phyloP scores from a whole-genome alignment of 208 protist species.

The Acanthamoeba quina region DNA sequence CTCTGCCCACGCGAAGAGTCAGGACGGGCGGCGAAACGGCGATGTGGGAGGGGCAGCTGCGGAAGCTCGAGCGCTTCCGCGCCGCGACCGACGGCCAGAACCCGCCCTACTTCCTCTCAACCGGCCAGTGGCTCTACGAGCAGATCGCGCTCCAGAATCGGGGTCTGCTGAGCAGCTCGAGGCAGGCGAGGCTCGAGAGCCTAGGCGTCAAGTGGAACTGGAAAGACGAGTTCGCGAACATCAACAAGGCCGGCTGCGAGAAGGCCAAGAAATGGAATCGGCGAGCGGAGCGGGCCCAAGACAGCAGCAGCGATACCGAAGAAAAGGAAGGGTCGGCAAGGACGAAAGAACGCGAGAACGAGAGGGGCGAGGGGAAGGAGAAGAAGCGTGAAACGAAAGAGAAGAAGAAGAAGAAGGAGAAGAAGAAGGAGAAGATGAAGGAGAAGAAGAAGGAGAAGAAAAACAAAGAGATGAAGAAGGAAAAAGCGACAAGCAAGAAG shows the following conservation, averaged over 20 bases:
- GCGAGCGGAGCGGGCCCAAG: background rate
- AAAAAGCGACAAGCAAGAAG: background rate
- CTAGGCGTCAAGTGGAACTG: constrained; percentile 1
- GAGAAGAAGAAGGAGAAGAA: too few species aligned
- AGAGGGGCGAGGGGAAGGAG: background rate
- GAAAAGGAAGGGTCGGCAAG: background rate
- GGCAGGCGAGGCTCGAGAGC: background rate
- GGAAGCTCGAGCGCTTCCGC: background rate
- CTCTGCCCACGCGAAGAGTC: background rate
- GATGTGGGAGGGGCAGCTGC: background rate
- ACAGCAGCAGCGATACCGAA: background rate
- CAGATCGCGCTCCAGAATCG: background rate
- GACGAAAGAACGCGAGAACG: background rate
- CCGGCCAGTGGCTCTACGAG: background rate
- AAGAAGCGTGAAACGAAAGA: background rate
- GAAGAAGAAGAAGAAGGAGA: too few species aligned
- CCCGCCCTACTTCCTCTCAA: background rate
- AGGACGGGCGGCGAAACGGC: background rate
- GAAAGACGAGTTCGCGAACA: background rate
- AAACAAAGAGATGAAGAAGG: background rate
- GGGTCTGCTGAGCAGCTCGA: background rate
- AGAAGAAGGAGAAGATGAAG: too few species aligned
- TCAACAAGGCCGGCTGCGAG: too few species aligned
- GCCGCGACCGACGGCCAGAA: background rate
- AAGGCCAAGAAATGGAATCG: too few species aligned